A percentile compares a stretch with the other conserved stretches of the same genome.
Evolutionary conservation across 2,329 filamentous ascomycete species (phyloP).

Genomic region (Chrysoporthe austroafricana): DNA sequence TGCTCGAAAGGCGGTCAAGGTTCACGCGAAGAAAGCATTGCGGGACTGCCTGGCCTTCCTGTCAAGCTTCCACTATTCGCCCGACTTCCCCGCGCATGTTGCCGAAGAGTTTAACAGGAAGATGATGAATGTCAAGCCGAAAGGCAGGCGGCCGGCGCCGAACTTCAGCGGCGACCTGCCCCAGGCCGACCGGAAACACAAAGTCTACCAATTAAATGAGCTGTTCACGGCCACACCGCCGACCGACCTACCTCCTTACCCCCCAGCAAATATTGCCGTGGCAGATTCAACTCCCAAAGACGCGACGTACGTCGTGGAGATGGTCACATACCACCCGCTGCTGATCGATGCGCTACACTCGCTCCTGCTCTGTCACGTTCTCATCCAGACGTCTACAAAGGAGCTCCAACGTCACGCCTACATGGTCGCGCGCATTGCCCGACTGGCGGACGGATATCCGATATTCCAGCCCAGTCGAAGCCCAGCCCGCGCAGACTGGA

Average conservation of each 20-base stretch:
- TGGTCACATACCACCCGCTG: constrained; percentile 79
- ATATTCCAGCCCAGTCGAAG: constrained; percentile 75
- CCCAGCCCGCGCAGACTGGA: constrained; percentile 78
- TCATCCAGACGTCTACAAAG: constrained; percentile 77
- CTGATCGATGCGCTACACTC: constrained; percentile 79
- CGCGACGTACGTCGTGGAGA: constrained; percentile 51
- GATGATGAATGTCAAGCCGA: constrained; percentile 60
- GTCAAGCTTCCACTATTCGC: constrained; percentile 77
- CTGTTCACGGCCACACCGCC: constrained; percentile 75
- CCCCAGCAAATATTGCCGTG: constrained; percentile 47
- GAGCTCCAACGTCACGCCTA: constrained; percentile 79
- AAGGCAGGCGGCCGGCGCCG: constrained; percentile 44
- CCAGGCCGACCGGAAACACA: constrained; percentile 39
- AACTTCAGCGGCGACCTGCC: constrained; percentile 29
- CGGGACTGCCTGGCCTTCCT: constrained; percentile 76
- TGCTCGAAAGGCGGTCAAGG: constrained; percentile 70
- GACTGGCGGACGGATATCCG: constrained; percentile 78
- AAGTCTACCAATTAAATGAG: constrained; percentile 54
- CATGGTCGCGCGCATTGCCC: constrained; percentile 76
- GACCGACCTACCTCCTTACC: constrained; percentile 69
- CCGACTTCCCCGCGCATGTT: constrained; percentile 64
- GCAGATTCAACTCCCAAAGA: constrained; percentile 35
- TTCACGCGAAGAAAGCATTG: constrained; percentile 75
- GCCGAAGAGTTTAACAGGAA: constrained; percentile 61
- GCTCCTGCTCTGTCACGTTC: constrained; percentile 76